Percentiles rank a stretch among this genome's conserved stretches.
phyloP scores from a whole-genome alignment of 768 basidiomycete species.

The Podaxis pistillaris region DNA sequence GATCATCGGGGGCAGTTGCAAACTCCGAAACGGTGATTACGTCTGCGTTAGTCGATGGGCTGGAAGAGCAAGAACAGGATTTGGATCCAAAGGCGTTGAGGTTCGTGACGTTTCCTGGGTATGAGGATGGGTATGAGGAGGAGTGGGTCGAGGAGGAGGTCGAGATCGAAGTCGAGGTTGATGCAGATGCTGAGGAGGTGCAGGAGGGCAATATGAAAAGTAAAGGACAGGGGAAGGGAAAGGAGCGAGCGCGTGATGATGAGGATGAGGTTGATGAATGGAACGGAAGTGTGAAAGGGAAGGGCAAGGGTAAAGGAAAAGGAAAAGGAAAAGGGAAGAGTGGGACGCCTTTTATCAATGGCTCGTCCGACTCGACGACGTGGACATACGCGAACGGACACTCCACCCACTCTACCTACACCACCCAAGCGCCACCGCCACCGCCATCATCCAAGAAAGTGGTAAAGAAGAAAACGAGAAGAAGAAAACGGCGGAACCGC shows the following conservation, averaged over 20 bases:
- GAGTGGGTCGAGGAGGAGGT: conserved; percentile 15
- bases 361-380: not conserved
- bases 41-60: not conserved
- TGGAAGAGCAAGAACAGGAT: conserved; percentile 1
- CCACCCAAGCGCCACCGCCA: not conserved
- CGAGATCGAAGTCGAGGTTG: conserved; percentile 4
- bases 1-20: not conserved
- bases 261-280: not conserved
- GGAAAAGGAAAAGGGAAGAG: not conserved
- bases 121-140: conserved; percentile 14
- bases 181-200: not conserved
- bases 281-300: not conserved
- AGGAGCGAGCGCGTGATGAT: conserved; percentile 7
- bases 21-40: not conserved
- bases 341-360: not conserved
- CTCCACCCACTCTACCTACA: not conserved
- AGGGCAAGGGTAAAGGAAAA: not conserved
- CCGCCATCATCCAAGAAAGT: conserved; percentile 7
- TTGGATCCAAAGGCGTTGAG: conserved; percentile 8
- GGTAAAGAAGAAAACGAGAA: conserved; percentile 18
- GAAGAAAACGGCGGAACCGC: conserved; percentile 17
- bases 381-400: conserved; percentile 3
- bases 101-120: conserved; percentile 14
- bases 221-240: conserved; percentile 1
- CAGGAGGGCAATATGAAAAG: not conserved